Percentiles rank a stretch among this genome's conserved stretches.
phyloP scores from a whole-genome alignment of 164 flowering plant species.

The Annona cherimola region DNA sequence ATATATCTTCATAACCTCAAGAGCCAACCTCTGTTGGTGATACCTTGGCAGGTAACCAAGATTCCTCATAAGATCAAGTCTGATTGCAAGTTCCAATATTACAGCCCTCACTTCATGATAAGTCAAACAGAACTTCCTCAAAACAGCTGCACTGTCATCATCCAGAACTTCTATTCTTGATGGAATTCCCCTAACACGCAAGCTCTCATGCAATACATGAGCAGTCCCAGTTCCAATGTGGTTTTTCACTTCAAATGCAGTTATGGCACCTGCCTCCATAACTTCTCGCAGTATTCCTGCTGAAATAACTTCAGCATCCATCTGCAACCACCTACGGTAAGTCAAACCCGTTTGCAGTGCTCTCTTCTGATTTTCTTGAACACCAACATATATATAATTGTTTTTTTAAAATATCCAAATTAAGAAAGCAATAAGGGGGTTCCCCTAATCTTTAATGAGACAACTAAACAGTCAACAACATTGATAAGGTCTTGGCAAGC shows the following conservation, averaged over 20 bases:
- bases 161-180: constrained; percentile 53
- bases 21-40: constrained; percentile 59
- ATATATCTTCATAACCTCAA: constrained; percentile 71
- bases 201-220: constrained; percentile 71
- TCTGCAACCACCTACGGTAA: constrained; percentile 38
- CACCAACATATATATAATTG: background rate
- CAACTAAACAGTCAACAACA: background rate
- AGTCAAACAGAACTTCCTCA: constrained; percentile 76
- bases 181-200: constrained; percentile 55
- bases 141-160: constrained; percentile 58
- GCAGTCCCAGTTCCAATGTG: constrained; percentile 61
- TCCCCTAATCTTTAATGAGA: background rate
- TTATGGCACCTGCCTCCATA: constrained; percentile 52
- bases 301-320: constrained; percentile 94
- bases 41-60: constrained; percentile 67
- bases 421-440: background rate
- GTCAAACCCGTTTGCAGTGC: background rate
- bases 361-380: background rate
- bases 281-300: constrained; percentile 66
- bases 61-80: constrained; percentile 83
- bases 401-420: background rate
- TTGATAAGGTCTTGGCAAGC: background rate
- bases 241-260: constrained; percentile 44
- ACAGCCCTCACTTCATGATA: constrained; percentile 79
- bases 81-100: constrained; percentile 62